Base-by-base conservation (phyloP, 768 basidiomycete genomes). In the Amanita brunnescens region DNA sequence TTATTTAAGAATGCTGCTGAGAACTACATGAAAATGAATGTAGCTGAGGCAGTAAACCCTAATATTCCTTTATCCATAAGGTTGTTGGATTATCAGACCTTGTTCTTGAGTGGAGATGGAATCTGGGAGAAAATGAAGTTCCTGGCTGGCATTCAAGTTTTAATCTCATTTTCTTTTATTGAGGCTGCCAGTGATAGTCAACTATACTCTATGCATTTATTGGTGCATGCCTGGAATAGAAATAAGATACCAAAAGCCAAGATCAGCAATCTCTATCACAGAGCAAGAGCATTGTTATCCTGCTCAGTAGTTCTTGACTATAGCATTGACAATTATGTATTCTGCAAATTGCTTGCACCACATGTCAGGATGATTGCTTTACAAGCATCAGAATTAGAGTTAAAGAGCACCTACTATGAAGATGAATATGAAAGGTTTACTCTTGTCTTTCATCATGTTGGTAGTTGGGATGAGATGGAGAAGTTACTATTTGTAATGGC, bases 91-190 rank as follows among this genome's bases (percentile, higher is more conserved):
- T 1, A 30, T 18, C 5, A 38, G 2, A 34, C 35, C 5, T 12
- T 48, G 18, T 32, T n/a, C 24, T 33, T 48, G 32, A 0, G 14
- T 24, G 32, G 21, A 16, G 33, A 39, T 6, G 37, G 35, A 2
- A 13, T 23, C 1, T 59, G 60, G 60, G 45, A 61, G 45, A 20
- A 40, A 16, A n/a, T 51, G 9, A 13, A 33, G 2, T 59, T 59
- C 49, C 34, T 40, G 21, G 32, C 43, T 24, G 59, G 56, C 1
- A 61, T 61, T 46, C 44, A 51, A 30, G 21, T 58, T 3, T 39
- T 61, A 26, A 8, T 54, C 5, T 47, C 50, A n/a, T 54, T 56
- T 43, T 58, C 59, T 5, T 49, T 60, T 33, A 45, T 60, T 14
- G 54, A 56, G 53, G 44, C 24, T 29, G 34, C 30, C 9, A n/a